Conservation (phyloP, 805 yeast genomes). For the Candida verbasci region DNA sequence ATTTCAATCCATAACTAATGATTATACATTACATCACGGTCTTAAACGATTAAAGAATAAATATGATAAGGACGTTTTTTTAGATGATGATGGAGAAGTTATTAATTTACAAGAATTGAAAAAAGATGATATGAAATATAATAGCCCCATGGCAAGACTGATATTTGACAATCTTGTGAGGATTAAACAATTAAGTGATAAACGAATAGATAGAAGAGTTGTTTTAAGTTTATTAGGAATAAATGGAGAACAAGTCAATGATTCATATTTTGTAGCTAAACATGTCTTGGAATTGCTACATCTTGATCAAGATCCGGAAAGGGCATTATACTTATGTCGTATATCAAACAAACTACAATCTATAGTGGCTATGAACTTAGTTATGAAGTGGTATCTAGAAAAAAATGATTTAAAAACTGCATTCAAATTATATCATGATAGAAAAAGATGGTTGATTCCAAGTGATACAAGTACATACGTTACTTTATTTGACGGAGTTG, state of each 20-base stretch:
- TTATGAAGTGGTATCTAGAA: constrained; percentile 46
- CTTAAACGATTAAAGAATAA: constrained; percentile 24
- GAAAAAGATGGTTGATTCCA: constrained; percentile 60
- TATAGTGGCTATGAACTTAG: constrained; percentile 58
- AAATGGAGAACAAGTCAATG: constrained; percentile 51
- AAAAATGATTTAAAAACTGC: constrained; percentile 45
- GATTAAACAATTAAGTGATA: constrained; percentile 19
- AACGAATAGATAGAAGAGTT: constrained; percentile 40
- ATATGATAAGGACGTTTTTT: constrained; percentile 24
- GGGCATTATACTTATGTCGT: constrained; percentile 51
- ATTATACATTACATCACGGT: constrained; percentile 15
- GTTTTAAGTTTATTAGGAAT: constrained; percentile 56
- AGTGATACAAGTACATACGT: constrained; percentile 43
- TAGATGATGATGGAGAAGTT: constrained; percentile 18
- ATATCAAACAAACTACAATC: constrained; percentile 46
- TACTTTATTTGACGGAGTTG: constrained; percentile 32
- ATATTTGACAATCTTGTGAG: constrained; percentile 27
- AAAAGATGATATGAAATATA: constrained; percentile 19
- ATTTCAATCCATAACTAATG: constrained; percentile 1
- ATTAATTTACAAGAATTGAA: constrained; percentile 20
- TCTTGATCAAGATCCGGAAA: constrained; percentile 40
- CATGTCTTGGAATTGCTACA: constrained; percentile 51
- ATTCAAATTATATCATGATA: constrained; percentile 44
- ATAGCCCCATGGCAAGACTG: constrained; percentile 13
- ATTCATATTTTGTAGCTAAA: constrained; percentile 51